These are phyloP conservation scores for Phaeosphaeria sp. DNA, from an alignment of 2,329 filamentous ascomycete genomes.

Conservation along the genomic window DNA sequence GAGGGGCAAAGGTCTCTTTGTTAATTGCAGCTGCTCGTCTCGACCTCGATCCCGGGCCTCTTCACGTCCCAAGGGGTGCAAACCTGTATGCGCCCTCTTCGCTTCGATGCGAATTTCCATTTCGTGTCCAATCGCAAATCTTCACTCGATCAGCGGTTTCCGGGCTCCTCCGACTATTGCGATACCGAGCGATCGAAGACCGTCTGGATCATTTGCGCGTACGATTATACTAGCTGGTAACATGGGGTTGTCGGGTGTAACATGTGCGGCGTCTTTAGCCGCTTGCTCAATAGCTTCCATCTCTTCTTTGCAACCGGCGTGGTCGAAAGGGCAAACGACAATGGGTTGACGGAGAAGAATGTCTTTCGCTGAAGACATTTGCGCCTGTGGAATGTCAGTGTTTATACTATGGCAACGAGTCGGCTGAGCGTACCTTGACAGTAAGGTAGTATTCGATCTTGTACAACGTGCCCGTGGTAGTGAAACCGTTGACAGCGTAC, in stretches of 20 bases:
- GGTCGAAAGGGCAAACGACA: constrained; percentile 93
- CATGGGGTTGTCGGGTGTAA: constrained; percentile 91
- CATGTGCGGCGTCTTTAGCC: constrained; percentile 86
- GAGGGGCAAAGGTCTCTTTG: not conserved
- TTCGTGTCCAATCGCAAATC: not conserved
- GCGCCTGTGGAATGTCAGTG: constrained; percentile 66
- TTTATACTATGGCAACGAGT: not conserved
- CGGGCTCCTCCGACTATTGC: constrained; percentile 67
- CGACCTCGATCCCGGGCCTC: not conserved
- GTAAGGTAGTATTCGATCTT: constrained; percentile 98
- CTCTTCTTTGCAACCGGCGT: constrained; percentile 95
- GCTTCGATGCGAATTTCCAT: not conserved
- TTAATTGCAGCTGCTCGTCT: not conserved
- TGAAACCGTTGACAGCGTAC: constrained; percentile 89
- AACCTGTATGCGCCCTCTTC: not conserved
- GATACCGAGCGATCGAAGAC: constrained; percentile 66
- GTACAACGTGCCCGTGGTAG: constrained; percentile 91
- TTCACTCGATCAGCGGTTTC: constrained; percentile 71
- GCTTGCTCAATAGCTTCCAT: constrained; percentile 98
- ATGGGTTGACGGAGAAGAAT: constrained; percentile 90
- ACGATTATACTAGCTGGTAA: constrained; percentile 86
- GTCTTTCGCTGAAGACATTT: constrained; percentile 85
- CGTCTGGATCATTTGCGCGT: constrained; percentile 73
- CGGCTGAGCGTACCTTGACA: constrained; percentile 73
- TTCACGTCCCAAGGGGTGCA: not conserved